phyloP scores from a whole-genome alignment of 2,329 filamentous ascomycete species.

The Escovopsis sp. region DNA sequence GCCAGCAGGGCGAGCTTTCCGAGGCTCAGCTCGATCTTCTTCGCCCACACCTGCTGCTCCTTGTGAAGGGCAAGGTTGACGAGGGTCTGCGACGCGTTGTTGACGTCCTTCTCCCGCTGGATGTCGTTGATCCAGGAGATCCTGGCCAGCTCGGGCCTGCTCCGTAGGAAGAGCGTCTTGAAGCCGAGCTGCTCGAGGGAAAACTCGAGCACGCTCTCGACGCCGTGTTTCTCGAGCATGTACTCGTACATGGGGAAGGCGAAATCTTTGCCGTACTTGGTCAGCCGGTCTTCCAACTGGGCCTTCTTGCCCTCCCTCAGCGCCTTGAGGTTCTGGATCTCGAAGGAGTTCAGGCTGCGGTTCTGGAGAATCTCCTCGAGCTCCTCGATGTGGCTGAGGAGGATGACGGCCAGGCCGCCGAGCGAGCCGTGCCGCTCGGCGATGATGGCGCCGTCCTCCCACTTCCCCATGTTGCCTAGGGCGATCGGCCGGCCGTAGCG shows the following conservation, averaged over 20 bases:
- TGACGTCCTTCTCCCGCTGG: conserved; percentile 58
- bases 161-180: conserved; percentile 66
- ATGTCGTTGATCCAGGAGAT: conserved; percentile 95
- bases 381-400: conserved; percentile 37
- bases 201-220: conserved; percentile 56
- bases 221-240: conserved; percentile 52
- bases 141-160: conserved; percentile 55
- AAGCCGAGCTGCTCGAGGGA: conserved; percentile 52
- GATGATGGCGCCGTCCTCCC: conserved; percentile 42
- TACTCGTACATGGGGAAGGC: conserved; percentile 69
- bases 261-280: conserved; percentile 50
- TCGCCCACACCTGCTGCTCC: conserved; percentile 77
- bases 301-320: conserved; percentile 28
- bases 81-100: conserved; percentile 57
- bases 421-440: conserved; percentile 44
- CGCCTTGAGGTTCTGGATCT: conserved; percentile 16
- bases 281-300: conserved; percentile 39
- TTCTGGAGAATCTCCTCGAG: conserved; percentile 17
- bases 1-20: conserved; percentile 70
- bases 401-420: conserved; percentile 39
- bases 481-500: conserved; percentile 37
- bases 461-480: conserved; percentile 39
- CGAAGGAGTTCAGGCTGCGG: conserved; percentile 14
- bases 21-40: conserved; percentile 82
- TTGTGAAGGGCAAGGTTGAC: conserved; percentile 52